phyloP scores from a whole-genome alignment of 768 basidiomycete species.

The Melanogaster broomeanus region DNA sequence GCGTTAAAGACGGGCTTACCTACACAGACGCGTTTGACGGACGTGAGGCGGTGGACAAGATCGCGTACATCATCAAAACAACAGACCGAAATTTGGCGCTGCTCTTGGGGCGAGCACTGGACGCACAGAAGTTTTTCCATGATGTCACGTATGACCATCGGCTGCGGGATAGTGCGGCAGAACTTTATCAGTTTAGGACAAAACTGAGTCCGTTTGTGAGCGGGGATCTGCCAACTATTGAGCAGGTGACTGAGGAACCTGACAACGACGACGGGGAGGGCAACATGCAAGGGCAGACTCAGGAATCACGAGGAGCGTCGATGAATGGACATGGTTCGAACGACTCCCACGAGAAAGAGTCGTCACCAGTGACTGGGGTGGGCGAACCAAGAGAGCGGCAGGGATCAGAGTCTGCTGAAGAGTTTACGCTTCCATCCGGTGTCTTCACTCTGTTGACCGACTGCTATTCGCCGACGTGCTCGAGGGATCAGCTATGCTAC shows the following conservation, averaged over 20 bases:
- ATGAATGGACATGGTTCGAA: slow-evolving; percentile 32
- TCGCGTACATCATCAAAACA: slow-evolving; percentile 98
- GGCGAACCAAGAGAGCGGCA: slow-evolving; percentile 31
- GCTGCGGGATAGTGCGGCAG: slow-evolving; percentile 80
- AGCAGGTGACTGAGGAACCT: slow-evolving; percentile 23
- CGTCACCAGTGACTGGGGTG: slow-evolving; percentile 26
- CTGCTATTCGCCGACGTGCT: slow-evolving; percentile 98
- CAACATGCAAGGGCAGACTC: slow-evolving; percentile 22
- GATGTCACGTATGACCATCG: slow-evolving; percentile 99
- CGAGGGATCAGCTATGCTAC: slow-evolving; percentile 92
- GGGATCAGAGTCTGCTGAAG: slow-evolving; percentile 52
- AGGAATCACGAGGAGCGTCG: slow-evolving; percentile 23
- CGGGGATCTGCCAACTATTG: slow-evolving; percentile 55
- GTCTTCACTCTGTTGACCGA: slow-evolving; percentile 96
- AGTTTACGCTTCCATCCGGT: slow-evolving; percentile 79
- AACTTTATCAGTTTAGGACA: slow-evolving; percentile 92
- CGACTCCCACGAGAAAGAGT: slow-evolving; percentile 38
- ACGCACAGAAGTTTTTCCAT: slow-evolving; percentile 98
- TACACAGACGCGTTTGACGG: slow-evolving; percentile 98
- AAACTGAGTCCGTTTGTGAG: slow-evolving; percentile 85
- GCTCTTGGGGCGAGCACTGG: slow-evolving; percentile 91
- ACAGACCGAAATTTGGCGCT: slow-evolving; percentile 95
- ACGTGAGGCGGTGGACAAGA: slow-evolving; percentile 94
- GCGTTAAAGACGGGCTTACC: slow-evolving; percentile 91
- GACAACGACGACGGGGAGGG: slow-evolving; percentile 38